Percentiles rank a stretch among this genome's conserved stretches.
Evolutionary conservation across 2,329 filamentous ascomycete species (phyloP).

Genomic region (Diaporthe citrichinensis): DNA sequence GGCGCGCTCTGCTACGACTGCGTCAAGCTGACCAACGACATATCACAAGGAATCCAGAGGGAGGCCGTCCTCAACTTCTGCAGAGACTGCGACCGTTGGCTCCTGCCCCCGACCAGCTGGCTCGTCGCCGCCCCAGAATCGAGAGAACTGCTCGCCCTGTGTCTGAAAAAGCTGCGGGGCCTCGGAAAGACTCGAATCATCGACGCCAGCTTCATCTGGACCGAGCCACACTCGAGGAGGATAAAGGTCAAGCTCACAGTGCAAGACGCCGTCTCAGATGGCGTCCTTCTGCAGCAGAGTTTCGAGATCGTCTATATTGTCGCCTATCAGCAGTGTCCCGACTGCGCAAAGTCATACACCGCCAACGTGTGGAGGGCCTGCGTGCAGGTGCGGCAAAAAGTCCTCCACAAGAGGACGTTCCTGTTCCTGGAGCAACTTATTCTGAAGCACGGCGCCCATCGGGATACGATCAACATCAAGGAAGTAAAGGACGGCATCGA

Average conservation of each 20-base stretch:
- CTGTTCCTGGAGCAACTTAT: slow-evolving; percentile 90
- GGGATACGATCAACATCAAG: slow-evolving; percentile 97
- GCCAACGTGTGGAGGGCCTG: slow-evolving; percentile 95
- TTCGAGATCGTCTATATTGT: slow-evolving; percentile 96
- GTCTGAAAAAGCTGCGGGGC: slow-evolving; percentile 88
- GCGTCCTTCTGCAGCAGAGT: slow-evolving; percentile 85
- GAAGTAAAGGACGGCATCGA: slow-evolving; percentile 94
- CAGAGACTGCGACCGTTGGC: slow-evolving; percentile 94
- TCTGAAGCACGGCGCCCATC: slow-evolving; percentile 91
- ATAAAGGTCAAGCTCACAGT: slow-evolving; percentile 97
- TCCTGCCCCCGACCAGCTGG: slow-evolving; percentile 89
- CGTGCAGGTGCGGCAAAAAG: slow-evolving; percentile 97
- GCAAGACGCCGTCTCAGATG: slow-evolving; percentile 77
- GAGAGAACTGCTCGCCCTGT: slow-evolving; percentile 91
- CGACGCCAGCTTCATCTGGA: slow-evolving; percentile 98
- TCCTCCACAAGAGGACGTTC: slow-evolving; percentile 88
- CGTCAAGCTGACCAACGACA: slow-evolving; percentile 93
- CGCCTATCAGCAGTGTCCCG: slow-evolving; percentile 92
- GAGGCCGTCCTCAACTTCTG: slow-evolving; percentile 93
- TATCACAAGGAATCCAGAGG: slow-evolving; percentile 90
- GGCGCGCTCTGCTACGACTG: slow-evolving; percentile 97
- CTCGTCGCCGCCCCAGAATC: slow-evolving; percentile 88
- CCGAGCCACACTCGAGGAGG: slow-evolving; percentile 93
- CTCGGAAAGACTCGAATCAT: slow-evolving; percentile 93
- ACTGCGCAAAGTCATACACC: slow-evolving; percentile 96